A percentile compares a stretch with the other conserved stretches of the same genome.
These are phyloP conservation scores for Fusarium sp. DNA, from an alignment of 2,329 filamentous ascomycete genomes.

Conservation along the genomic window DNA sequence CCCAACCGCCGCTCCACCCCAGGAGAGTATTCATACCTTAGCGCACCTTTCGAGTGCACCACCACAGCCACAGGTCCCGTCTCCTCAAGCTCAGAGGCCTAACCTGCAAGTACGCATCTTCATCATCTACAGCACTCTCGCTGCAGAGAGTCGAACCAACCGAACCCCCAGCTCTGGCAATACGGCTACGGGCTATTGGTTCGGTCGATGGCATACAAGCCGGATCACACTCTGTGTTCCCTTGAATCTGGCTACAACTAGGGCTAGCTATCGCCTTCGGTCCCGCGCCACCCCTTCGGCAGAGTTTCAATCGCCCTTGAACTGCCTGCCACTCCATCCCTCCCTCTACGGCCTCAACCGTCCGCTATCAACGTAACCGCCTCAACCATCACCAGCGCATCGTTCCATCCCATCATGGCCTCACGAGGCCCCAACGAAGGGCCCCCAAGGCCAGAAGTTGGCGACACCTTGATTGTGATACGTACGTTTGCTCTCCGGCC, in stretches of 20 bases:
- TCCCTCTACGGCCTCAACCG: conserved; percentile 35
- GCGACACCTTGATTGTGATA: conserved; percentile 75
- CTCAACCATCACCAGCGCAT: conserved; percentile 28
- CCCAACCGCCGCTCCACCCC: conserved; percentile 39
- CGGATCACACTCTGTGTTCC: conserved; percentile 23
- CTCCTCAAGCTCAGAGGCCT: conserved; percentile 37
- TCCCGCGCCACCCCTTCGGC: conserved; percentile 34
- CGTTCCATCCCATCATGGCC: conserved; percentile 52
- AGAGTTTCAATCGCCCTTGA: conserved; percentile 38
- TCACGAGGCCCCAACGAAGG: conserved; percentile 51
- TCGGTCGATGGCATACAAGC: conserved; percentile 37
- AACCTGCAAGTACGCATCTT: conserved; percentile 28
- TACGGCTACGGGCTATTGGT: conserved; percentile 27
- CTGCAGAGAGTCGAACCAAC: conserved; percentile 26
- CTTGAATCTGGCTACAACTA: conserved; percentile 17
- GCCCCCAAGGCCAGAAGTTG: conserved; percentile 64
- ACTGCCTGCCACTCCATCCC: conserved; percentile 33
- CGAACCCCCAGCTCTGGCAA: conserved; percentile 34
- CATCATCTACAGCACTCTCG: conserved; percentile 42
- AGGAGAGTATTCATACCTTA: conserved; percentile 40
- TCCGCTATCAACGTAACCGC: conserved; percentile 28
- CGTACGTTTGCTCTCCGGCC: conserved; percentile 60
- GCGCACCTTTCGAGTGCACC: conserved; percentile 30
- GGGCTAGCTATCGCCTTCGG: conserved; percentile 19
- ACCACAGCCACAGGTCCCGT: conserved; percentile 34